Base-by-base conservation (phyloP, 495 filamentous ascomycete species). In the Friedmanniomyces endolithicus region DNA sequence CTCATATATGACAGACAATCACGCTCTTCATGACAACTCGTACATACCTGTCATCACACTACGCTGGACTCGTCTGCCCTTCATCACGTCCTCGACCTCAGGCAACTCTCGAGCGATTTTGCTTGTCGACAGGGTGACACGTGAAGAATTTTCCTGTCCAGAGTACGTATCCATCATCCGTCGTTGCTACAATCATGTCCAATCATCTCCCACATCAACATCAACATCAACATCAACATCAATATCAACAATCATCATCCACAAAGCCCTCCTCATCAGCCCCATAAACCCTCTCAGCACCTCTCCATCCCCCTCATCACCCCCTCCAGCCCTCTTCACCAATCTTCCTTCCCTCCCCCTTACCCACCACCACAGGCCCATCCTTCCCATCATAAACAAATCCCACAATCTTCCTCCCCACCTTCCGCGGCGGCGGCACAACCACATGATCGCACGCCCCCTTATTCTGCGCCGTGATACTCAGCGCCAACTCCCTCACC, bases 51-150 rank as follows among this genome's bases (percentile, higher is more conserved):
- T 72, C 23, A 77, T 86, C 56, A 79, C 3, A 85, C 76, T 6
- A 82, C 82, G 6, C 63, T 86, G 56, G 79, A 86, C 59, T 64
- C 84, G 68, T 82, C 75, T 0, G 82, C 79, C 58, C 65, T 85
- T 44, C 73, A 78, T 43, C 73, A 83, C 60, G 70, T 86, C n/a
- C n/a, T n/a, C 46, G 82, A 87, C 66, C 65, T 86, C 3, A 69
- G 64, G 62, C 40, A 52, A 40, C 12, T 55, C 23, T 39, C 11
- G 19, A 11, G 37, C 27, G 37, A 35, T 6, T 17, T 4, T 22
- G 17, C 17, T 27, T 47, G 27, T 31, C 27, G n/a, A n/a, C n/a
- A n/a, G n/a, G n/a, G n/a, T n/a, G n/a, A n/a, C n/a, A n/a, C n/a
- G n/a, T n/a, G n/a, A n/a, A n/a, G n/a, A n/a, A n/a, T n/a, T n/a